Evolutionary conservation across 345 rosid genomes (phyloP), one percentile per base, ranked within the genome.

Genomic region (Camelina sativa): DNA sequence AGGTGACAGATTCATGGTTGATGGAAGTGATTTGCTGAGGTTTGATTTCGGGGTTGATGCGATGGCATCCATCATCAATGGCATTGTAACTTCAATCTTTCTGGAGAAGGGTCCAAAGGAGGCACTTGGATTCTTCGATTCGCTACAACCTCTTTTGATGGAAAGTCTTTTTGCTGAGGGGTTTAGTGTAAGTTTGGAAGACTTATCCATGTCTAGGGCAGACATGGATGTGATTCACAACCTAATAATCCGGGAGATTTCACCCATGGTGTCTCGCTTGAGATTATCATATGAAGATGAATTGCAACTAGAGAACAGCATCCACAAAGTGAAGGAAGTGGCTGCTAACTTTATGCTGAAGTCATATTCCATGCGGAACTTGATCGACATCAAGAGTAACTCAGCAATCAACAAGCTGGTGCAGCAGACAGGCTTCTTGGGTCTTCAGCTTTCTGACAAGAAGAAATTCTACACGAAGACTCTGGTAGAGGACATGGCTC

Each of bases 341-440:
- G 80, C 86, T 76, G 80, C 81, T 8, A 83, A 82, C 44, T 89
- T 85, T 54, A 88, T 90, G 76, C 70, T 82, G 50, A 81, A 79
- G 55, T 86, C 89, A 3, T 83, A 95, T 64, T 82, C 89, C 2
- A 65, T 92, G 54, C 91, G 97, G 41, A 82, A 85, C 76, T 65
- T 95, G 41, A 84, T 95, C 19, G 96, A 95, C 73, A 72, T 88
- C n/a, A 92, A 80, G 74, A 92, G 96, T 62, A 97, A 89, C 76
- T 86, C 96, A 2, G 86, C 93, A 53, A 61, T 85, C 43, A 76
- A 68, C 61, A 95, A 92, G 81, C 82, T 90, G 16, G 89, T 92
- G 69, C 97, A 95, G 73, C 97, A 95, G 65, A 82, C 85, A 77
- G 98, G 96, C 17, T 92, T 90, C 79, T 70, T 95, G 79, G 99